These are phyloP conservation scores for Cystobasidium sp. DNA, from an alignment of 1,284 basidiomycete genomes.

Conservation along the genomic window DNA sequence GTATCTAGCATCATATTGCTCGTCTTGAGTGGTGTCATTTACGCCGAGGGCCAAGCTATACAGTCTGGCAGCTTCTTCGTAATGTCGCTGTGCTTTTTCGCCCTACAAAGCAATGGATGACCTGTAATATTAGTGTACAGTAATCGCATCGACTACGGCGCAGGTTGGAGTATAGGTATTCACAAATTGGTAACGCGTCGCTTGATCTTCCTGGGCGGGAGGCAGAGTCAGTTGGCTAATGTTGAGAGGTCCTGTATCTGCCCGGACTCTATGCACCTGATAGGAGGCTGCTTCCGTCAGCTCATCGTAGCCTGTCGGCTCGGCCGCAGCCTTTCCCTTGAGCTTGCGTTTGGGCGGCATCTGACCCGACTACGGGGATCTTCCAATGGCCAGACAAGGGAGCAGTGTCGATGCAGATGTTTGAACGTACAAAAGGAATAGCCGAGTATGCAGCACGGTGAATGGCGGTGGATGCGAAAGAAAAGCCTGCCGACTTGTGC, in stretches of 20 bases:
- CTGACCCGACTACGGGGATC: not conserved
- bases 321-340: conserved; percentile 25
- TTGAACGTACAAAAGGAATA: not conserved
- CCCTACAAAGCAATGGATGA: conserved; percentile 13
- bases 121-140: no score
- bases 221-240: not conserved
- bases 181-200: conserved; percentile 30
- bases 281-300: conserved; percentile 16
- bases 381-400: not conserved
- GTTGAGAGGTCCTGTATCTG: not conserved
- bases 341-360: conserved; percentile 24
- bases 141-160: no score
- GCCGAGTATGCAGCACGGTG: not conserved
- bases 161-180: not conserved
- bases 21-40: not conserved
- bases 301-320: conserved; percentile 29
- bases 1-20: conserved; percentile 32
- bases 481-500: not conserved
- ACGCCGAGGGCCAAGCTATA: conserved; percentile 12
- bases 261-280: not conserved
- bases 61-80: conserved; percentile 22
- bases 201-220: conserved; percentile 14
- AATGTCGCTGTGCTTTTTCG: conserved; percentile 37
- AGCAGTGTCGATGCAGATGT: not conserved
- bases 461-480: not conserved